Conservation (phyloP, 2,329 filamentous ascomycete genomes). For the Cryphonectria japonica region DNA sequence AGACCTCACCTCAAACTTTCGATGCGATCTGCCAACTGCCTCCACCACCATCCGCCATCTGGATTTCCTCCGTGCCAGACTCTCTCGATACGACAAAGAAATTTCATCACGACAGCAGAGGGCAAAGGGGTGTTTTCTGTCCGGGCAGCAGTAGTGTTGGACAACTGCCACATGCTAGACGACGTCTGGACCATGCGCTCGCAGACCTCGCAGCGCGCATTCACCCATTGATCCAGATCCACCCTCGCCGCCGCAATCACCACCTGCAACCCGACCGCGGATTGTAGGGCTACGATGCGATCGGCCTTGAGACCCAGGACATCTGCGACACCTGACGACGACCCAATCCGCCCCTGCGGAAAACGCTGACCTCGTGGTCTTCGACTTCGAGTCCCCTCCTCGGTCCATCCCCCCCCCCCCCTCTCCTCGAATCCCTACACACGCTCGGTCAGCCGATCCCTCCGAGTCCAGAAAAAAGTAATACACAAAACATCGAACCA, state of each 20-base stretch:
- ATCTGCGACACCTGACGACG: conserved; percentile 19
- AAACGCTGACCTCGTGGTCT: background rate
- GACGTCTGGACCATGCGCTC: conserved; percentile 24
- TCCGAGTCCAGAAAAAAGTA: background rate
- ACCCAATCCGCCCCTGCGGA: conserved; percentile 13
- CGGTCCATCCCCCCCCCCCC: background rate
- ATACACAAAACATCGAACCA: background rate
- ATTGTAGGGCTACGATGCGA: conserved; percentile 27
- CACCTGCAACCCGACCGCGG: conserved; percentile 21
- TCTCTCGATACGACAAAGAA: background rate
- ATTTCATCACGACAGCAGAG: background rate
- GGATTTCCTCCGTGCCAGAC: background rate
- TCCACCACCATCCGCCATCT: background rate
- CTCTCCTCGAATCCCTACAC: background rate
- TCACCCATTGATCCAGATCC: background rate
- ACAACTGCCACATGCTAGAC: conserved; percentile 25
- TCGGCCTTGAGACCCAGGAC: conserved; percentile 26
- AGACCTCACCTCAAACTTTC: conserved; percentile 23
- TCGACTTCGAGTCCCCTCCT: background rate
- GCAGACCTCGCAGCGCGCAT: conserved; percentile 18
- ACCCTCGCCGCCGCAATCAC: conserved; percentile 10
- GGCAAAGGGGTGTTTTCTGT: background rate
- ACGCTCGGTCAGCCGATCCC: background rate
- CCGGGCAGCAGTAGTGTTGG: conserved; percentile 1
- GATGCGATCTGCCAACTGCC: conserved; percentile 13